Evolutionary conservation across 345 rosid genomes (phyloP), one percentile per base, ranked within the genome.

Genomic region (Pistacia vera): DNA sequence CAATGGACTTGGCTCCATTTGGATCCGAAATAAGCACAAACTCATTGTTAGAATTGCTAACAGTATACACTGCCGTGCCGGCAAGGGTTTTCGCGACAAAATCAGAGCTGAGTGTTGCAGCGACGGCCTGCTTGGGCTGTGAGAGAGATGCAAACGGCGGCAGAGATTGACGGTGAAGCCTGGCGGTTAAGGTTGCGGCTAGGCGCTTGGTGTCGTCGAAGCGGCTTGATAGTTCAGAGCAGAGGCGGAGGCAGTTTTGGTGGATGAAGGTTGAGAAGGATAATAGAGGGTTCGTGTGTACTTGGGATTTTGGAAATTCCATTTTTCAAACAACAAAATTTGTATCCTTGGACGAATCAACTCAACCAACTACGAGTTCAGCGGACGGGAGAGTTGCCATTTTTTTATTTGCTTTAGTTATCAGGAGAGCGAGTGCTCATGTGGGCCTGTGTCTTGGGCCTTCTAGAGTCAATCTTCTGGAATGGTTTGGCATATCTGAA

Each of bases 1-100:
- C 87, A 44, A 95, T 88, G 59, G 99, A 95, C 83, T 89, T 93
- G 66, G 84, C 87, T 25, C 97, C 94, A 59, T 80, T 84, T 60
- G 96, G 94, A 86, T 95, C 98, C n/a, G 99, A 95, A 68, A 93
- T 83, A 30, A 93, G 96, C 60, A 95, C 98, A 86, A 95, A 93
- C 79, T 95, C 99, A 72, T 90, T 95, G 67, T 92, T 89, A 11
- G 98, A 84, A 79, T 95, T 95, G 84, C 98, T 93, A 48, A 95
- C 94, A 0, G 98, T 93, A 79, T 86, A 95, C 8, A 95, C 98
- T 0, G 94, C 76, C 0, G 98, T 95, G 2, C 98, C 97, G 20
- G 75, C 78, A 3, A 95, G 90, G 59, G 90, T 80, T 80, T 91
- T 93, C 36, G 97, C 97, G 48, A 93, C 97, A 48, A 81, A 87